Conservation (phyloP, 1,284 basidiomycete genomes). For the Apiotrichum montevideense region DNA sequence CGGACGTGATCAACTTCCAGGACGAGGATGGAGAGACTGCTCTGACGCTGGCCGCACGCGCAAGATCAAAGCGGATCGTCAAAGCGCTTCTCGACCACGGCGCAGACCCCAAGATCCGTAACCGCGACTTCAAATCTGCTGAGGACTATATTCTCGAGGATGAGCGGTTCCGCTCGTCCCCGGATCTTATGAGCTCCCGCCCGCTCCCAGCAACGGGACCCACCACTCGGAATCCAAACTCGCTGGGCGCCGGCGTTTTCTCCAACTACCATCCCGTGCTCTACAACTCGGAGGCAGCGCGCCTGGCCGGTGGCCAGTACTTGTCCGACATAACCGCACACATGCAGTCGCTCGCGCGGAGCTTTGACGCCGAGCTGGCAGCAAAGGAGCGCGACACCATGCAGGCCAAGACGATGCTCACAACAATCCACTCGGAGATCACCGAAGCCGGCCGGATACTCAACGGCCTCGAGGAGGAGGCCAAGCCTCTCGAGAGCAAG, state of each 20-base stretch:
- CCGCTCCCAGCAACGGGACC: conserved; percentile 1
- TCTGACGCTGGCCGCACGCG: conserved; percentile 91
- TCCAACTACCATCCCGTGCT: conserved; percentile 54
- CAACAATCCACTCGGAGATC: conserved; percentile 87
- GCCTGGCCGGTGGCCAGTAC: conserved; percentile 76
- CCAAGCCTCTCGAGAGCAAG: conserved; percentile 62
- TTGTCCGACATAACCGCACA: conserved; percentile 78
- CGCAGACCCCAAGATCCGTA: conserved; percentile 91
- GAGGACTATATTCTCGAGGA: conserved; percentile 99
- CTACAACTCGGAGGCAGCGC: conserved; percentile 81
- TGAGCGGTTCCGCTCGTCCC: conserved; percentile 90
- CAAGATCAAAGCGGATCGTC: conserved; percentile 92
- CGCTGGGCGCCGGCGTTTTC: conserved; percentile 18
- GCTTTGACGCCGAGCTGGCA: conserved; percentile 86
- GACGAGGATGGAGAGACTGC: conserved; percentile 99
- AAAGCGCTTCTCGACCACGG: conserved; percentile 94
- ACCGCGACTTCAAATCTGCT: conserved; percentile 92
- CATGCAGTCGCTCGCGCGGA: conserved; percentile 82
- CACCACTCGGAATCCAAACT: conserved; percentile 6
- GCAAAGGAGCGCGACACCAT: conserved; percentile 87
- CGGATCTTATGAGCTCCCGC: conserved; percentile 38
- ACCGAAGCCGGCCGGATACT: conserved; percentile 76
- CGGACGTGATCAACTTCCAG: conserved; percentile 98
- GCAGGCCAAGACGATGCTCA: conserved; percentile 81
- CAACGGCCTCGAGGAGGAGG: conserved; percentile 59